Conservation (phyloP, 139 green algal genomes). For the Chlamydomonas asymmetrica region DNA sequence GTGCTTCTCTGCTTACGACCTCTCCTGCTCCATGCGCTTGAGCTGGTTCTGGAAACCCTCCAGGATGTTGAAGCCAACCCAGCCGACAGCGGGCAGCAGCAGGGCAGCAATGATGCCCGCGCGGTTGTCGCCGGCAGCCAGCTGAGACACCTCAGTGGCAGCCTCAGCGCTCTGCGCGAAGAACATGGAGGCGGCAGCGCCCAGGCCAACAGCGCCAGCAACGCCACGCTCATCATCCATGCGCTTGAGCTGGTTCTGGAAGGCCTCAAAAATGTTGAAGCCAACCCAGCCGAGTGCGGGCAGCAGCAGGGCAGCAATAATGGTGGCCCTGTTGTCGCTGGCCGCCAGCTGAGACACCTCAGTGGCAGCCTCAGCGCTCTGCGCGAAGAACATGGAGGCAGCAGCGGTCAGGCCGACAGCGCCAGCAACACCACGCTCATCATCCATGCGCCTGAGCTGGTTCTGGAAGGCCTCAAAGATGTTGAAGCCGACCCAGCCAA, state of each 20-base stretch:
- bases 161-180: slow-evolving; percentile 56
- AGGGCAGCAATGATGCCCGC: slow-evolving; percentile 47
- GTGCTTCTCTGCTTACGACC: no score
- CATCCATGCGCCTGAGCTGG: slow-evolving; percentile 26
- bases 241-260: slow-evolving; percentile 64
- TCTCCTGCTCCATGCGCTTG: slow-evolving; percentile 21
- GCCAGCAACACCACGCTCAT: slow-evolving; percentile 19
- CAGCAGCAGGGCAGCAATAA: slow-evolving; percentile 55
- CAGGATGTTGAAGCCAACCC: slow-evolving; percentile 84
- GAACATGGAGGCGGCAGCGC: slow-evolving; percentile 44
- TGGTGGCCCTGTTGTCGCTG: slow-evolving; percentile 50
- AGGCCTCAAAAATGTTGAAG: slow-evolving; percentile 73
- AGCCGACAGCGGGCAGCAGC: slow-evolving; percentile 54
- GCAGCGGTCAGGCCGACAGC: slow-evolving; percentile 46
- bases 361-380: slow-evolving; percentile 36
- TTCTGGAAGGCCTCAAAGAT: slow-evolving; percentile 51
- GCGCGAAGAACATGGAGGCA: slow-evolving; percentile 48
- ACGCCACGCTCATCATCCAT: slow-evolving; percentile 51
- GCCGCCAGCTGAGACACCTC: slow-evolving; percentile 71
- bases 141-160: slow-evolving; percentile 69
- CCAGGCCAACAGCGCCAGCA: slow-evolving; percentile 30
- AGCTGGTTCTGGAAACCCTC: slow-evolving; percentile 34
- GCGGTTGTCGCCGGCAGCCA: slow-evolving; percentile 75
- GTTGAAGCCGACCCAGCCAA: slow-evolving; percentile 82
- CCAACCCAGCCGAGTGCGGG: slow-evolving; percentile 72